Evolutionary conservation across 2,329 filamentous ascomycete genomes (phyloP).

Genomic region (Corniculantispora saksenae): DNA sequence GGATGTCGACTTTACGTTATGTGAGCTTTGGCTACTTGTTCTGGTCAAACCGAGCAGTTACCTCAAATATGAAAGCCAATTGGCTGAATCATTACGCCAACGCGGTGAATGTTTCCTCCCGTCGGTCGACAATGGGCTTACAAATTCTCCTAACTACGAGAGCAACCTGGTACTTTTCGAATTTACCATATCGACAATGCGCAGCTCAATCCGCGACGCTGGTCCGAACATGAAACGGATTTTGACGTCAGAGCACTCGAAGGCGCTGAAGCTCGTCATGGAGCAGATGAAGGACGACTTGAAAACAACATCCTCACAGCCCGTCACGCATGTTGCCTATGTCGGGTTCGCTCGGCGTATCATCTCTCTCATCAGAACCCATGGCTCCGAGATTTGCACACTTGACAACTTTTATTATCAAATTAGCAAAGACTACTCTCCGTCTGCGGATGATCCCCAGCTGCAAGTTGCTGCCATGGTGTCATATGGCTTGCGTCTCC

Average conservation of each 20-base stretch:
- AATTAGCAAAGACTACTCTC: slow-evolving; percentile 57
- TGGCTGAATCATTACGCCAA: slow-evolving; percentile 48
- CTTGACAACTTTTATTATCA: slow-evolving; percentile 59
- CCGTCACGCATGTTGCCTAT: slow-evolving; percentile 46
- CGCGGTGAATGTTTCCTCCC: slow-evolving; percentile 47
- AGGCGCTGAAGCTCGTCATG: slow-evolving; percentile 50
- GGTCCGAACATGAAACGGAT: slow-evolving; percentile 36
- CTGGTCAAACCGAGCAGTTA: slow-evolving; percentile 51
- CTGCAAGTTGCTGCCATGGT: slow-evolving; percentile 57
- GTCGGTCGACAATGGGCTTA: slow-evolving; percentile 37
- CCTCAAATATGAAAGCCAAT: slow-evolving; percentile 50
- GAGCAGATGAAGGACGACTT: slow-evolving; percentile 56
- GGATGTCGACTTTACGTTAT: slow-evolving; percentile 45
- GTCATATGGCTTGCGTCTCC: slow-evolving; percentile 56
- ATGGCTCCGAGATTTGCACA: slow-evolving; percentile 54
- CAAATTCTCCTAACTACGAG: slow-evolving; percentile 47
- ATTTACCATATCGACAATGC: slow-evolving; percentile 51
- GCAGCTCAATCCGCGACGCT: slow-evolving; percentile 45
- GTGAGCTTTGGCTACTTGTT: slow-evolving; percentile 55
- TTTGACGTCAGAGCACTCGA: slow-evolving; percentile 43
- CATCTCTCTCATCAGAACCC: slow-evolving; percentile 54
- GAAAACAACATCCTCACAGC: slow-evolving; percentile 35
- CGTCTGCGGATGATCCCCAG: slow-evolving; percentile 55
- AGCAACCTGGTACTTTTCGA: slow-evolving; percentile 52
- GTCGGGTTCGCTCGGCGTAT: slow-evolving; percentile 54